These are phyloP conservation scores for Penicillium ochrochloron DNA, from an alignment of 495 filamentous ascomycete genomes.

Conservation along the genomic window DNA sequence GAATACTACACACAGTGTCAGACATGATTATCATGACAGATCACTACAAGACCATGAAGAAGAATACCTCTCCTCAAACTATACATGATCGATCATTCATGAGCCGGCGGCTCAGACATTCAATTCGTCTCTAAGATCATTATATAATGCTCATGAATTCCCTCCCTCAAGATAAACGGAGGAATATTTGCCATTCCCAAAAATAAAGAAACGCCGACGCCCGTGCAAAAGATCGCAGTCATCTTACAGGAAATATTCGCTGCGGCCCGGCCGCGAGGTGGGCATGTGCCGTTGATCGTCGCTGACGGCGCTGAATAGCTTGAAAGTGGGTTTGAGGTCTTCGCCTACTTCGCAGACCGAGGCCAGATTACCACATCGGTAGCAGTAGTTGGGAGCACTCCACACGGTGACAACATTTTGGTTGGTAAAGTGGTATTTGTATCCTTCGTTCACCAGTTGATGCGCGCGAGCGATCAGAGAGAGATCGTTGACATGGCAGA, in stretches of 20 bases:
- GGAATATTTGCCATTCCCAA: conserved; percentile 16
- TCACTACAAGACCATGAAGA: no score
- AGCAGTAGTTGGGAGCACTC: conserved; percentile 99
- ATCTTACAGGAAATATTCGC: conserved; percentile 92
- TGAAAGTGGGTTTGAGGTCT: conserved; percentile 84
- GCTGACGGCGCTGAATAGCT: conserved; percentile 91
- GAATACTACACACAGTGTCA: no score
- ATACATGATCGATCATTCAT: conserved; percentile 3
- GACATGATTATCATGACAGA: no score
- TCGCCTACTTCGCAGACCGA: conserved; percentile 93
- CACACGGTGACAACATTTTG: conserved; percentile 99
- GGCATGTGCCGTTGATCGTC: conserved; percentile 91
- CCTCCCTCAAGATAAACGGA: conserved; percentile 6
- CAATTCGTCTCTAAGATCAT: conserved; percentile 40
- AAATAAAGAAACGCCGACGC: conserved; percentile 44
- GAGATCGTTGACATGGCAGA: conserved; percentile 98
- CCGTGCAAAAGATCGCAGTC: conserved; percentile 40
- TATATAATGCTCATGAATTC: conserved; percentile 42
- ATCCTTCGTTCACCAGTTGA: conserved; percentile 97
- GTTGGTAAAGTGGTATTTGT: conserved; percentile 95
- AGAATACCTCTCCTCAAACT: no score
- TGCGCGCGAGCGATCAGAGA: conserved; percentile 93
- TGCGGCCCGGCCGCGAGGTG: conserved; percentile 74
- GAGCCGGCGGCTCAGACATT: conserved; percentile 16
- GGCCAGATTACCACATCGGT: conserved; percentile 95